A percentile compares a stretch with the other conserved stretches of the same genome.
Conservation (phyloP, 768 basidiomycete genomes). For the Trametes meyenii region DNA sequence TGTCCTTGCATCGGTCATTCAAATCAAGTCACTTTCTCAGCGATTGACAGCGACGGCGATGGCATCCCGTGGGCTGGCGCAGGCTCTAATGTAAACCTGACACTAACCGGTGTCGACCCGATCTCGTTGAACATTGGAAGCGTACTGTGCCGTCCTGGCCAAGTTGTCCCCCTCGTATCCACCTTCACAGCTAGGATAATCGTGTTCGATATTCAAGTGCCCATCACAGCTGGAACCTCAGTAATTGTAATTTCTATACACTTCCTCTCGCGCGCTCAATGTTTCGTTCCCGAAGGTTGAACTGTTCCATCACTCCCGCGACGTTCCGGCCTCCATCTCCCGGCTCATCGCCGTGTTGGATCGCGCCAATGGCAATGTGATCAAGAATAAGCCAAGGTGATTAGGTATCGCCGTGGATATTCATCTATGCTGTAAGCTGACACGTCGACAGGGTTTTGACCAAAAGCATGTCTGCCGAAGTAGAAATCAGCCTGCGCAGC, state of each 20-base stretch:
- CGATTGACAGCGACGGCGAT: slow-evolving; percentile 82
- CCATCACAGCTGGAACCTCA: slow-evolving; percentile 85
- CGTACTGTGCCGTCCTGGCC: slow-evolving; percentile 77
- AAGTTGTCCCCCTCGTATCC: slow-evolving; percentile 75
- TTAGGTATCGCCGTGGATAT: neutral
- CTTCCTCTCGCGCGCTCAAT: neutral
- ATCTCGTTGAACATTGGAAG: slow-evolving; percentile 86
- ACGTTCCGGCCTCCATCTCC: slow-evolving; percentile 87
- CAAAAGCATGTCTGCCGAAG: slow-evolving; percentile 84
- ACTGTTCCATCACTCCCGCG: slow-evolving; percentile 91
- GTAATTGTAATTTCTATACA: slow-evolving; percentile 42
- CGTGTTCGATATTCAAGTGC: slow-evolving; percentile 89
- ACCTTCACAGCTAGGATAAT: slow-evolving; percentile 87
- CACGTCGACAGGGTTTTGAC: slow-evolving; percentile 67
- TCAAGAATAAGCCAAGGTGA: slow-evolving; percentile 82
- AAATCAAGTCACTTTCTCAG: slow-evolving; percentile 42
- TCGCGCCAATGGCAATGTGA: slow-evolving; percentile 68
- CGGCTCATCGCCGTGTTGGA: slow-evolving; percentile 83
- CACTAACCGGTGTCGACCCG: slow-evolving; percentile 81
- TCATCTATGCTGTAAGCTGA: slow-evolving; percentile 10
- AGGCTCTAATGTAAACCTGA: slow-evolving; percentile 87
- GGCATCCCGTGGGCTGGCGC: slow-evolving; percentile 85
- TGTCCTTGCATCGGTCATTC: neutral
- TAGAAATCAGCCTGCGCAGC: slow-evolving; percentile 76
- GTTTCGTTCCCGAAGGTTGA: slow-evolving; percentile 65